Evolutionary conservation across 2,329 filamentous ascomycete genomes (phyloP), one percentile per base, ranked within the genome.

Genomic region (Fusarium sp.): DNA sequence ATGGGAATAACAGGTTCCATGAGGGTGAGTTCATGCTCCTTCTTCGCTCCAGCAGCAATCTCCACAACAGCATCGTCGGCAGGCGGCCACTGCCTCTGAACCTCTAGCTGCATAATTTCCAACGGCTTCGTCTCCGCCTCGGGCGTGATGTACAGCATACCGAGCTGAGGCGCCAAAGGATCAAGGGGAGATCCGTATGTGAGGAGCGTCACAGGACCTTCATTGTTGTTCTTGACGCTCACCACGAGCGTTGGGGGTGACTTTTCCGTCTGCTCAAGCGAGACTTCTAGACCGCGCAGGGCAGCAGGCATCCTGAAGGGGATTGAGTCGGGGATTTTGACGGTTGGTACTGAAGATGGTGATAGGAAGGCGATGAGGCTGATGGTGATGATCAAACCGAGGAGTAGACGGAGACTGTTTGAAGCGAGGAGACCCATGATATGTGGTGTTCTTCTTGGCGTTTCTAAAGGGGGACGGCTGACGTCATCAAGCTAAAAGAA

Each of bases 141-240:
- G 4, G 82, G 83, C 4, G 80, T 84, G 69, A 87, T 81, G 36
- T 79, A 77, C 6, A 87, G 61, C n/a, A 85, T 76, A 10, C 86
- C 86, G 4, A 86, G 79, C 63, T 83, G 80, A 54, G 86, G 68
- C 0, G 82, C 85, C 18, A 85, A 61, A 0, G 80, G 78, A 71
- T 87, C 86, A n/a, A 87, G 79, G n/a, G 86, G 86, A 0, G 85
- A 85, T 58, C 83, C 79, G 80, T 86, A 87, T 5, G 75, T 78
- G 38, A 87, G 81, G 25, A 87, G 73, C 1, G 84, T 86, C 63
- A 86, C 79, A 1, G 84, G 77, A 6, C 73, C 65, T 3, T 79
- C 72, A 63, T 83, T 80, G 13, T 79, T 81, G 79, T 87, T 87
- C 56, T 81, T 84, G 45, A 87, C 82, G 2, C 77, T 79, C 45